Base-by-base conservation (phyloP, 306 rosid species). In the Vigna nakashimae region DNA sequence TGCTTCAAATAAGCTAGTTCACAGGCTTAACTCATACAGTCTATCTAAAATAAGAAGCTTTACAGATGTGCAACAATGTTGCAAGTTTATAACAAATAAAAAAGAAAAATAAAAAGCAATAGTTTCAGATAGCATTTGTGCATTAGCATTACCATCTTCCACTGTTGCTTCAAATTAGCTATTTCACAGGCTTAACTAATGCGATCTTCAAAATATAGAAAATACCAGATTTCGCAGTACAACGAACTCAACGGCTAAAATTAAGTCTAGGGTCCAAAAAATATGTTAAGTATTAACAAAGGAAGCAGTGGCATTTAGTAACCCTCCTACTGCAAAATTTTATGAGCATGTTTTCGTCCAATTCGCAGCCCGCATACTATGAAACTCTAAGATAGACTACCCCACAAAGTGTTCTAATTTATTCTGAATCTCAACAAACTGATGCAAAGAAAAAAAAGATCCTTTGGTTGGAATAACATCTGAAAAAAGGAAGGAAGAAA, bases 1-100 rank as follows among this genome's bases (percentile, higher is more conserved):
- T 46, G 69, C 82, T 78, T 18, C 52, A 46, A 51, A 58, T 60
- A 34, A n/a, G 65, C 78, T 26, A 71, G 43, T 16, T 71, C 40
- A 51, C 7, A 26, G 65, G 16, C 72, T 59, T 50, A 16, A 43
- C 69, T 65, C 3, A 18, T 26, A 48, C 15, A 7, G 43, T 73
- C 38, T 36, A 38, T 38, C 46, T 45, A 26, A 60, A 62, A 43
- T 45, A 11, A 45, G 15, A 45, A 12, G 15, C 49, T 45, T 11
- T 45, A 45, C 49, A 45, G 15, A 10, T 45, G 49, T 71, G 11
- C 17, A n/a, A 45, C 22, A 5, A 15, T 45, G 24, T 22, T 20
- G 68, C 42, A 56, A 72, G 55, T 56, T 56, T 42, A 20, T 14
- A n/a, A 52, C 26, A 52, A 40, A 0, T 42, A 42, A 45, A 45